Percentiles rank a stretch among this genome's conserved stretches.
These are phyloP conservation scores for Chlamydomonas sp. DNA, from an alignment of 139 green algal genomes.

Conservation along the genomic window DNA sequence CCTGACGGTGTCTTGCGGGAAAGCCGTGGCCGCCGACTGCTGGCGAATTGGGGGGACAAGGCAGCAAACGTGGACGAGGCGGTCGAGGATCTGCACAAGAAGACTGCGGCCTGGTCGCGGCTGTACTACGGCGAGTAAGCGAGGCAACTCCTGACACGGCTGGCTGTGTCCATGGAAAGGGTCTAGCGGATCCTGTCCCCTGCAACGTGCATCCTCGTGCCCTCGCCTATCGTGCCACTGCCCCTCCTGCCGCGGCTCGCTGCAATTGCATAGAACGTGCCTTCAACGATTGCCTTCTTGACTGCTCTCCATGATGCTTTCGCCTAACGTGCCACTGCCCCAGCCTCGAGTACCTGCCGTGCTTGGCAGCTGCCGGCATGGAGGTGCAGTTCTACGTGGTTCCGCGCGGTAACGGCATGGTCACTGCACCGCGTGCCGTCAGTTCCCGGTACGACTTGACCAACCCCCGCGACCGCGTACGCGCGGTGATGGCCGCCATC, in stretches of 20 bases:
- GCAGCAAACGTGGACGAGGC: neutral
- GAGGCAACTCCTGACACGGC: neutral
- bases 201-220: too few species aligned
- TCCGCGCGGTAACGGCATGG: conserved; percentile 8
- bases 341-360: conserved; percentile 27
- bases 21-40: neutral
- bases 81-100: conserved; percentile 14
- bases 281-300: neutral
- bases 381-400: conserved; percentile 24
- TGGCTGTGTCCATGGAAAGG: neutral
- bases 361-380: conserved; percentile 21
- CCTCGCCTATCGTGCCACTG: too few species aligned
- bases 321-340: neutral
- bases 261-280: neutral
- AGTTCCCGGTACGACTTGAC: conserved; percentile 15
- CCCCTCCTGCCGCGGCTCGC: too few species aligned
- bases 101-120: conserved; percentile 9
- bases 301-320: neutral
- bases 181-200: neutral
- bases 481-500: conserved; percentile 25
- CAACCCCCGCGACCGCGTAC: conserved; percentile 1
- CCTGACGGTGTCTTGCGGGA: conserved; percentile 14
- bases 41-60: conserved; percentile 20
- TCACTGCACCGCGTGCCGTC: conserved; percentile 1
- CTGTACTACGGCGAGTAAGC: conserved; percentile 21